Base-by-base conservation (phyloP, 1,284 basidiomycete genomes). In the Anthracocystis setariae region DNA sequence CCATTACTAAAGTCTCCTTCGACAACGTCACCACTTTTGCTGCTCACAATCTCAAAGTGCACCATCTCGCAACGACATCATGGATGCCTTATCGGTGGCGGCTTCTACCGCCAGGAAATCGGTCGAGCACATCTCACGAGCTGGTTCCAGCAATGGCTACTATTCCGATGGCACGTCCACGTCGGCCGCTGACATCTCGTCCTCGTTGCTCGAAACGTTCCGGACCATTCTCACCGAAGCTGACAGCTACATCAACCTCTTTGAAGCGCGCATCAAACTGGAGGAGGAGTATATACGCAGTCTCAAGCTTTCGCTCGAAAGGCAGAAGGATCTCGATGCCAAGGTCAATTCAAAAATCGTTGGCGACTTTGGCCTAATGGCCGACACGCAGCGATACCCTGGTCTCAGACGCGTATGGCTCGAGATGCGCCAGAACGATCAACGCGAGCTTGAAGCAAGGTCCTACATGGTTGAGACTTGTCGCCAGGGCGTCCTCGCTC, bases 201-300 rank as follows among this genome's bases (percentile, higher is more conserved):
- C 45, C 21, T 65, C 69, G 8, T 59, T 81, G 15, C 66, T 74
- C 29, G 74, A 76, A 20, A 75, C 76, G 2, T 76, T 80, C 46
- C 59, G 68, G 40, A 65, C 63, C 40, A 66, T 68, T 43, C 59
- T 80, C 40, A 55, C 57, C 17, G 79, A 81, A 55, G 73, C 66
- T 1, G 79, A 81, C 17, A 70, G 75, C 48, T 81, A 81, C 45
- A 60, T 80, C 37, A 58, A 55, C 2, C 60, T 70, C 23, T 78
- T 67, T 49, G 78, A 81, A 44, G 53, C 61, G n/a, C 62, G 79
- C 21, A 63, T 79, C 46, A 74, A 74, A 32, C 46, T 79, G 10
- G 80, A 82, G 57, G 80, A 82, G 37, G 78, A 81, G 23, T 78
- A 81, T 59, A 55, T 80, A 27, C 49, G 52, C 8, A 57, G 51